Conservation (phyloP, 2,329 filamentous ascomycete genomes). For the Myriosclerotinia duriaeana region DNA sequence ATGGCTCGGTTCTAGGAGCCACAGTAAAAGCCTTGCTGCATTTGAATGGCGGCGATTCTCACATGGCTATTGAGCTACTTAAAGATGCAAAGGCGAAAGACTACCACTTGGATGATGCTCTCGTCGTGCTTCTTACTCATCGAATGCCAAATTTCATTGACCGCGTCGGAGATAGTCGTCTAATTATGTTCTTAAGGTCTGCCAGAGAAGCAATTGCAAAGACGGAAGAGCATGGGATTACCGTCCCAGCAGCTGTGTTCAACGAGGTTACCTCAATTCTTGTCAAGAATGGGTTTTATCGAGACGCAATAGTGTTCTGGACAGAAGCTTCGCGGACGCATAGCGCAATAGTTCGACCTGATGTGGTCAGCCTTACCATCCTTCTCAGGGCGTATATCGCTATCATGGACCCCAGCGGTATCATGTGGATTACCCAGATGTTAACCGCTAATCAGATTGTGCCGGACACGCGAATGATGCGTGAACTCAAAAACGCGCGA, state of each 20-base stretch:
- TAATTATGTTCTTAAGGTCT: constrained; percentile 17
- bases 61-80: constrained; percentile 31
- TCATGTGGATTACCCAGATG: constrained; percentile 35
- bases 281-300: constrained; percentile 27
- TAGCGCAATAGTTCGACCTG: constrained; percentile 22
- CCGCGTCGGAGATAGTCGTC: constrained; percentile 13
- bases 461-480: constrained; percentile 33
- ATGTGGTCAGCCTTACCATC: constrained; percentile 34
- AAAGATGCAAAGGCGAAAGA: constrained; percentile 30
- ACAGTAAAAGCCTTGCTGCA: constrained; percentile 37
- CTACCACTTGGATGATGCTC: constrained; percentile 28
- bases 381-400: constrained; percentile 37
- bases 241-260: constrained; percentile 31
- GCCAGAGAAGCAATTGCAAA: constrained; percentile 28
- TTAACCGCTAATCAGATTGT: constrained; percentile 31
- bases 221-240: constrained; percentile 31
- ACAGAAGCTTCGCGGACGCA: constrained; percentile 30
- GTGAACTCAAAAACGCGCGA: constrained; percentile 27
- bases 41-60: constrained; percentile 23
- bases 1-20: constrained; percentile 24
- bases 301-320: constrained; percentile 38
- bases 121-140: constrained; percentile 34
- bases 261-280: constrained; percentile 37
- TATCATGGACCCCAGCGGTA: constrained; percentile 31
- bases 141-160: constrained; percentile 28